Conservation (phyloP, 2,329 filamentous ascomycete species). For the Cladosporium sp. region DNA sequence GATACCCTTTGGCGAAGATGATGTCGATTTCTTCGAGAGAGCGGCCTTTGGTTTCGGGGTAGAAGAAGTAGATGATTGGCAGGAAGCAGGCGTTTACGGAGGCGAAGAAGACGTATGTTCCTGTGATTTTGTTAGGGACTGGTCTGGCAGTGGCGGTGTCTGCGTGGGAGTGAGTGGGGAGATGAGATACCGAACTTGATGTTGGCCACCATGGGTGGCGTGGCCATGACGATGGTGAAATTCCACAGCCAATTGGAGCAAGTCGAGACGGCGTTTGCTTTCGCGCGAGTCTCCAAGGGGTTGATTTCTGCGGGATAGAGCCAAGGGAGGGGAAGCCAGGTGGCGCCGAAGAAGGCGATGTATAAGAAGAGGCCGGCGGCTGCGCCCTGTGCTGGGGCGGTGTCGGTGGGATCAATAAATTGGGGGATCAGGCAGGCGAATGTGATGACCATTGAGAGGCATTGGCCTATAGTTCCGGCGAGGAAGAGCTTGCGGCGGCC, state of each 20-base stretch:
- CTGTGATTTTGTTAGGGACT: slow-evolving; percentile 6
- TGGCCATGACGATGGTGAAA: slow-evolving; percentile 14
- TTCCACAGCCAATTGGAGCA: slow-evolving; percentile 21
- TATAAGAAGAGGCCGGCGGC: slow-evolving; percentile 29
- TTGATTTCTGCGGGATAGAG: slow-evolving; percentile 27
- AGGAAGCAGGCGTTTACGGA: slow-evolving; percentile 11
- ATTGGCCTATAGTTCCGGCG: slow-evolving; percentile 44
- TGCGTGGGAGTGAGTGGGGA: too few species aligned
- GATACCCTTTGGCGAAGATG: slow-evolving; percentile 20
- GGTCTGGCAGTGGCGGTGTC: too few species aligned
- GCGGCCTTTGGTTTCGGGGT: slow-evolving; percentile 14
- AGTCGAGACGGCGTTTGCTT: slow-evolving; percentile 9
- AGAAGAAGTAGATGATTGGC: slow-evolving; percentile 14
- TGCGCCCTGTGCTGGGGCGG: slow-evolving; percentile 8
- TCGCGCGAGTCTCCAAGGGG: slow-evolving; percentile 30
- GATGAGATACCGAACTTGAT: too few species aligned
- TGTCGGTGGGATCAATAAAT: slow-evolving; percentile 9
- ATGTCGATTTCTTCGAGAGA: slow-evolving; percentile 16
- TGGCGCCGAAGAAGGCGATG: slow-evolving; percentile 26
- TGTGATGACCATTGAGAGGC: slow-evolving; percentile 48
- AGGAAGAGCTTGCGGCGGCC: slow-evolving; percentile 43
- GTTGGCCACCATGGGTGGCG: background rate
- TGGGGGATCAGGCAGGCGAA: slow-evolving; percentile 29
- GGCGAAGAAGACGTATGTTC: slow-evolving; percentile 11
- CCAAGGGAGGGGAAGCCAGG: slow-evolving; percentile 22